Evolutionary conservation across 768 basidiomycete genomes (phyloP), one percentile per base, ranked within the genome.

Genomic region (Boletus rufocinnamomeus): DNA sequence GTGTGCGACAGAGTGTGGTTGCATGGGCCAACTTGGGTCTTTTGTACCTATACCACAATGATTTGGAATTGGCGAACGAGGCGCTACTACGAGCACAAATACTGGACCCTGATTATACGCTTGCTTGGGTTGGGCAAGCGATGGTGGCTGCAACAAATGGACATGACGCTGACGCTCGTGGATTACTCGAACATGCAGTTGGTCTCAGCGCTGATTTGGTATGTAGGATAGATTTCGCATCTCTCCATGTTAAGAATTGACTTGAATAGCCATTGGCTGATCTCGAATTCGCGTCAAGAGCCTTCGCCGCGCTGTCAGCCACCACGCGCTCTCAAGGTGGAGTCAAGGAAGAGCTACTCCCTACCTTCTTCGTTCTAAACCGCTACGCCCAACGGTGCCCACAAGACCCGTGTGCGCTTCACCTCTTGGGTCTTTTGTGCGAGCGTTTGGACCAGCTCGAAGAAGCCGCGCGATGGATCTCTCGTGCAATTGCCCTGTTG

Each of bases 71-170:
- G 34, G 93, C 96, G 1, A 89, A 88, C 63, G 87, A 95, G 66
- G 88, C 91, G 2, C 85, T 99, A 64, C 81, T 87, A 66, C 87
- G 87, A 57, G 93, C 95, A 11, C 97, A 98, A 71, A 86, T 89
- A 19, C 80, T 95, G 45, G 95, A 98, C 76, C 93, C 96, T 8
- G 96, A 98, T 67, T 89, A 87, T 74, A 81, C 89, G 1, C 67
- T 86, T 23, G 88, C 94, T 9, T 99, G 97, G 97, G 79, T 96
- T 23, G 97, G 94, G 1, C 95, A 95, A 70, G 89, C 84, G 4
- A 72, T 93, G 27, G 79, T 92, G 44, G 90, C 90, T 46, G 80
- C 77, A 19, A 68, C 74, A 34, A 83, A 84, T 56, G 83, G 81
- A 4, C 82, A 91, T 53, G 70, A 80, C 32, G 63, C 69, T 6